Conservation (phyloP, 2,329 filamentous ascomycete genomes). For the Truncatella angustata region DNA sequence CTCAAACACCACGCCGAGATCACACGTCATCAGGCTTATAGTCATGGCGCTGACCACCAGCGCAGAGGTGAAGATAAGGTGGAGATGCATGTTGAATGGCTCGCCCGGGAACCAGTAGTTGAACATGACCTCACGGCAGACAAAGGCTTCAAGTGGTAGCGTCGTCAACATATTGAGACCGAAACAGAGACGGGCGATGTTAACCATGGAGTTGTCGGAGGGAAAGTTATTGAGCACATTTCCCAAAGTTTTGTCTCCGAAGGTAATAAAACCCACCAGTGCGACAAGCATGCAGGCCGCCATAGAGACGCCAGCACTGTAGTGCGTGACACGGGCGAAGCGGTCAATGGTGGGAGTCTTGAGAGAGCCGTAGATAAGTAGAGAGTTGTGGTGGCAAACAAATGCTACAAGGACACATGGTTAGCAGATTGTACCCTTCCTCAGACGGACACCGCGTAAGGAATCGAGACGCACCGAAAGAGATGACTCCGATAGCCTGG, state of each 20-base stretch:
- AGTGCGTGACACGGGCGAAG: constrained; percentile 90
- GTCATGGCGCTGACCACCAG: constrained; percentile 78
- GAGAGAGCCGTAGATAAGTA: constrained; percentile 95
- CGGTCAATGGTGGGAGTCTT: constrained; percentile 93
- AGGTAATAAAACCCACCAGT: constrained; percentile 84
- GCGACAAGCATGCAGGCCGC: constrained; percentile 89
- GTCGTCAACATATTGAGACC: constrained; percentile 99
- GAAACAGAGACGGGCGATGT: constrained; percentile 91
- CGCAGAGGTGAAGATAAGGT: constrained; percentile 81
- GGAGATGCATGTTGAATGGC: constrained; percentile 78
- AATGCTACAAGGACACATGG: constrained; percentile 45
- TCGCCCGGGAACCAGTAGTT: constrained; percentile 72
- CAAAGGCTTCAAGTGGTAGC: constrained; percentile 92
- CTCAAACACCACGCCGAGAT: constrained; percentile 92
- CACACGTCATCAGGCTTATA: constrained; percentile 82
- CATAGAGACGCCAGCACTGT: constrained; percentile 86
- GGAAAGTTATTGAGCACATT: constrained; percentile 99
- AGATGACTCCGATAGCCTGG: constrained; percentile 96
- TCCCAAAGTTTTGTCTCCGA: constrained; percentile 86
- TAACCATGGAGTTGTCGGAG: constrained; percentile 86
- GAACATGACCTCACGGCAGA: constrained; percentile 94
- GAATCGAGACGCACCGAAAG: constrained; percentile 71
- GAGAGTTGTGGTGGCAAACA: constrained; percentile 86
- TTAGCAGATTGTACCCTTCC: too few relatives aligned
- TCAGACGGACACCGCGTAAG: too few relatives aligned